phyloP scores from a whole-genome alignment of 2,329 filamentous ascomycete species.

The Aureobasidium pullulans region DNA sequence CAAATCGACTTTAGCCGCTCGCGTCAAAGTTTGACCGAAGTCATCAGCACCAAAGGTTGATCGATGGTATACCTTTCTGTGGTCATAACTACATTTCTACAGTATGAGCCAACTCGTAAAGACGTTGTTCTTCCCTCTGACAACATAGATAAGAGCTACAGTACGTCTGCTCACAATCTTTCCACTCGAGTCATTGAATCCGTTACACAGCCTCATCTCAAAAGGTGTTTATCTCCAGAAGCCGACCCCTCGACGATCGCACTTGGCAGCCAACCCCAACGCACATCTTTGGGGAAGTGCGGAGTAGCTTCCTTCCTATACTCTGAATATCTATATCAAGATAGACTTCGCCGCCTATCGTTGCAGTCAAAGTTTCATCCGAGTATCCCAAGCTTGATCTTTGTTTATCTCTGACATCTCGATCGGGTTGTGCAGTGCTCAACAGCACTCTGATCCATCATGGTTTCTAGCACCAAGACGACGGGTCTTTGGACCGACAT shows the following conservation, averaged over 20 bases:
- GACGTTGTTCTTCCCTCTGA: no score
- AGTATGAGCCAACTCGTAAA: no score
- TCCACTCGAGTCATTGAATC: no score
- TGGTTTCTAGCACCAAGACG: neutral
- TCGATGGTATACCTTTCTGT: no score
- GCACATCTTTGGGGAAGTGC: neutral
- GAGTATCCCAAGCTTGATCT: neutral
- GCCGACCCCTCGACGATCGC: neutral
- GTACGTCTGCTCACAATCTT: neutral
- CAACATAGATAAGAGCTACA: neutral
- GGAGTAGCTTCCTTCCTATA: neutral
- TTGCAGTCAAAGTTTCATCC: neutral
- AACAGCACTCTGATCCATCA: neutral
- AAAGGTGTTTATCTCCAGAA: neutral
- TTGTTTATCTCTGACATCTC: neutral
- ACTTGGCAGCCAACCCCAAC: neutral
- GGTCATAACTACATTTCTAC: no score
- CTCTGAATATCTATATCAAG: neutral
- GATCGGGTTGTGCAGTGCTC: neutral
- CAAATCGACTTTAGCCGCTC: no score
- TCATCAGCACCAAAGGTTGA: no score
- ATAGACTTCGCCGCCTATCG: neutral
- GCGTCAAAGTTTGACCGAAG: no score
- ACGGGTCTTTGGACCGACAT: slow-evolving; percentile 28
- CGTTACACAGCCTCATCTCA: neutral